A percentile compares a stretch with the other conserved stretches of the same genome.
phyloP scores from a whole-genome alignment of 2,329 filamentous ascomycete species.

The Sporothrix dimorphospora region DNA sequence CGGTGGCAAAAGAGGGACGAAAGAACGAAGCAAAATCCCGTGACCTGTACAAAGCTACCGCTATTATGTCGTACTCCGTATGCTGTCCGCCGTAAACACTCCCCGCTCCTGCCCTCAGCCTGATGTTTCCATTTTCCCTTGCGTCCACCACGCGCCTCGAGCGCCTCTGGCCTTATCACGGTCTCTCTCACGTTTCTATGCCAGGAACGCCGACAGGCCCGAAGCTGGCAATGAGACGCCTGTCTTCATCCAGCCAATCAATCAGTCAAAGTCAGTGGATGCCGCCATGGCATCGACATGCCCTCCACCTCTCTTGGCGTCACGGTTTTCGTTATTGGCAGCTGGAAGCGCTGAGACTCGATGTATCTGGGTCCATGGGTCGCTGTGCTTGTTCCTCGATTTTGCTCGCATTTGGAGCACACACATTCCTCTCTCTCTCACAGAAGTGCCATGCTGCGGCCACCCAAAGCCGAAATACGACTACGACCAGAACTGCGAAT shows the following conservation, averaged over 20 bases:
- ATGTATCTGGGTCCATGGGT: not conserved
- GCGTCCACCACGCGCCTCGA: not conserved
- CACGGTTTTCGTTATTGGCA: not conserved
- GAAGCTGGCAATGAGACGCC: not conserved
- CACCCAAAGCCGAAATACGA: not conserved
- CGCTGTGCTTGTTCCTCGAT: not conserved
- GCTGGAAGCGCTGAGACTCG: not conserved
- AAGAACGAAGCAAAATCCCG: not conserved
- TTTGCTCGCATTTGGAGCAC: not conserved
- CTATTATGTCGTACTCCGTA: not conserved
- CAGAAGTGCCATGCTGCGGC: not conserved
- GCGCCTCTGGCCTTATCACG: not conserved
- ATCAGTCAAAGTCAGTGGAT: not conserved
- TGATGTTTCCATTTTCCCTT: too few relatives aligned
- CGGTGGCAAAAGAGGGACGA: not conserved
- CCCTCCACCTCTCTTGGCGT: slow-evolving; percentile 5
- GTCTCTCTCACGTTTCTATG: too few relatives aligned
- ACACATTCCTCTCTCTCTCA: not conserved
- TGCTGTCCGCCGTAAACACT: not conserved
- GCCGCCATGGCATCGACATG: not conserved
- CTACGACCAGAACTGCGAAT: not conserved
- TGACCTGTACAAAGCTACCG: not conserved
- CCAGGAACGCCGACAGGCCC: not conserved
- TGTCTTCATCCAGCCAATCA: not conserved
- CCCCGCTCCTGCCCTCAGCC: not conserved